Evolutionary conservation across 768 basidiomycete species (phyloP), one percentile per base, ranked within the genome.

Genomic region (Calvatia gigantea): DNA sequence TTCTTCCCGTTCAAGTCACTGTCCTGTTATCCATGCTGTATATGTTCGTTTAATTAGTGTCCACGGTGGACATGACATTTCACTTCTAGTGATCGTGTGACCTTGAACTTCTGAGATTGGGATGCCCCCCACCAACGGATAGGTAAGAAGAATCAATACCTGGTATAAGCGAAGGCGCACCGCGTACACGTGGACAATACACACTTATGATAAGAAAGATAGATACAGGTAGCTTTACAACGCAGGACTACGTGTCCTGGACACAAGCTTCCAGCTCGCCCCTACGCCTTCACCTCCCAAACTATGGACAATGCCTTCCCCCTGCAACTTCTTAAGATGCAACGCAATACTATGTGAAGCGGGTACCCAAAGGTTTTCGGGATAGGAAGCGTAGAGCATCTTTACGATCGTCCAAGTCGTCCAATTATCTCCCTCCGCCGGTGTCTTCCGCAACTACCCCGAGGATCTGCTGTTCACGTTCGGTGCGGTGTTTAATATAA

Each of bases 381-480:
- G 91, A 62, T 91, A 91, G 2, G 74, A 69, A 21, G 82, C 81
- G 62, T 96, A 96, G 48, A 94, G 78, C 11, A 63, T 73, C 59
- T 75, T 73, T 8, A 90, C 86, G 51, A 90, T 73, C 17, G 76
- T 74, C 82, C 84, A 84, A 0, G 85, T 85, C 31, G 87, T 80
- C 85, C 83, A 85, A 58, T 64, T 54, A 21, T 50, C 46, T 8
- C 55, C 64, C 14, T 61, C 48, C 0, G 74, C 71, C 17, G 74
- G 69, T 7, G 71, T 39, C 21, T 65, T 65, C 19, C 73, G 64
- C 25, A 90, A 67, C 8, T n/a, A 81, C 66, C 15, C 69, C 65
- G 1, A 97, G 45, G 32, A 98, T 83, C 72, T 98, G 87, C 6
- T 74, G 72, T 66, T 98, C 96, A 49, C 94, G 77, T 58, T 90